Percentiles rank a stretch among this genome's conserved stretches.
Evolutionary conservation across 1,139 yeast genomes (phyloP).

Genomic region (Insectozyma bohioensis): DNA sequence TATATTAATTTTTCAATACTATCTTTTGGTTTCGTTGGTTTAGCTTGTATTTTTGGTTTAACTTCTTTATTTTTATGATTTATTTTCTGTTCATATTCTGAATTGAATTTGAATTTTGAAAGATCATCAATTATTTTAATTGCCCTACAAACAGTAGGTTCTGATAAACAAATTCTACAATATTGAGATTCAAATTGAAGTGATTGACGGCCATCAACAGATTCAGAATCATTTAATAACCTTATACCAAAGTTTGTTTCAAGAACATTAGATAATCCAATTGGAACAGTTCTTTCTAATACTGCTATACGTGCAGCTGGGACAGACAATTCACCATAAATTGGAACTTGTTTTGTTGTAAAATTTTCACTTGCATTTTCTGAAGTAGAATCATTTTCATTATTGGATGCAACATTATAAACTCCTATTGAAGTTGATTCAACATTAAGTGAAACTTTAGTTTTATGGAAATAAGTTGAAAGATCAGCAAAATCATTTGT

Average conservation of each 20-base stretch:
- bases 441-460: conserved; percentile 35
- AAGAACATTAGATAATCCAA: conserved; percentile 46
- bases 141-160: conserved; percentile 46
- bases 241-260: conserved; percentile 42
- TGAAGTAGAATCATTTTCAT: conserved; percentile 1
- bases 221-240: conserved; percentile 33
- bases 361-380: too few relatives aligned
- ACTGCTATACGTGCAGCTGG: conserved; percentile 44
- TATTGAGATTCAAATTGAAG: conserved; percentile 60
- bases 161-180: conserved; percentile 57
- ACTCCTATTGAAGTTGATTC: conserved; percentile 25
- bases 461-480: conserved; percentile 30
- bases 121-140: conserved; percentile 24
- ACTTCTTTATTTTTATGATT: too few relatives aligned
- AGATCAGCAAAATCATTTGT: conserved; percentile 39
- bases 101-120: conserved; percentile 4
- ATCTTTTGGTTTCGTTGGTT: not conserved
- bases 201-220: conserved; percentile 28
- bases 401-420: conserved; percentile 21
- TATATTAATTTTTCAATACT: conserved; percentile 53
- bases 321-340: conserved; percentile 38
- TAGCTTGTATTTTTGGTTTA: conserved; percentile 4
- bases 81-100: too few relatives aligned
- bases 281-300: conserved; percentile 35
- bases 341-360: conserved; percentile 23